Percentiles rank a stretch among this genome's conserved stretches.
Evolutionary conservation across 2,329 filamentous ascomycete genomes (phyloP).

Genomic region (Alternaria sp.): DNA sequence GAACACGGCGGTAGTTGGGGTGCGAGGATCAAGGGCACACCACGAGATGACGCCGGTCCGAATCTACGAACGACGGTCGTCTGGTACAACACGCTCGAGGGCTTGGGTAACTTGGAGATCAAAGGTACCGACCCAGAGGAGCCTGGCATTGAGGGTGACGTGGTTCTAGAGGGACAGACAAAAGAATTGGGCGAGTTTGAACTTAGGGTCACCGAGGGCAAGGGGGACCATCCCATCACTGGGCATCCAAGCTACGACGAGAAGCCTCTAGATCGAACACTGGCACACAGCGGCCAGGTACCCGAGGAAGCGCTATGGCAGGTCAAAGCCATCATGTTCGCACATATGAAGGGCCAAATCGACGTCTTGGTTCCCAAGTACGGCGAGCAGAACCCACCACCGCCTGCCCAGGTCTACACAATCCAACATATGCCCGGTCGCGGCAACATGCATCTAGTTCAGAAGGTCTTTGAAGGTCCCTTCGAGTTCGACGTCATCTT

Average conservation of each 20-base stretch:
- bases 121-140: slow-evolving; percentile 58
- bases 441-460: slow-evolving; percentile 86
- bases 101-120: slow-evolving; percentile 71
- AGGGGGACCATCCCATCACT: slow-evolving; percentile 64
- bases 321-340: slow-evolving; percentile 72
- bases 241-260: slow-evolving; percentile 70
- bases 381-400: slow-evolving; percentile 70
- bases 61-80: slow-evolving; percentile 78
- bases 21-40: slow-evolving; percentile 82
- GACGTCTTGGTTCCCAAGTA: slow-evolving; percentile 67
- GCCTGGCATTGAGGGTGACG: slow-evolving; percentile 65
- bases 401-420: slow-evolving; percentile 85
- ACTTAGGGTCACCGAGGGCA: slow-evolving; percentile 77
- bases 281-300: slow-evolving; percentile 75
- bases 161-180: slow-evolving; percentile 75
- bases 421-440: slow-evolving; percentile 71
- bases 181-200: slow-evolving; percentile 79
- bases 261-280: slow-evolving; percentile 77
- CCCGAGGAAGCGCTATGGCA: slow-evolving; percentile 81
- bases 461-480: slow-evolving; percentile 87
- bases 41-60: slow-evolving; percentile 70
- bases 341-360: slow-evolving; percentile 69
- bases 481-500: slow-evolving; percentile 95
- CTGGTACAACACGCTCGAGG: slow-evolving; percentile 85
- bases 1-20: slow-evolving; percentile 90